These are phyloP conservation scores for Aspergillus ostianus DNA, from an alignment of 495 filamentous ascomycete genomes.

Conservation along the genomic window DNA sequence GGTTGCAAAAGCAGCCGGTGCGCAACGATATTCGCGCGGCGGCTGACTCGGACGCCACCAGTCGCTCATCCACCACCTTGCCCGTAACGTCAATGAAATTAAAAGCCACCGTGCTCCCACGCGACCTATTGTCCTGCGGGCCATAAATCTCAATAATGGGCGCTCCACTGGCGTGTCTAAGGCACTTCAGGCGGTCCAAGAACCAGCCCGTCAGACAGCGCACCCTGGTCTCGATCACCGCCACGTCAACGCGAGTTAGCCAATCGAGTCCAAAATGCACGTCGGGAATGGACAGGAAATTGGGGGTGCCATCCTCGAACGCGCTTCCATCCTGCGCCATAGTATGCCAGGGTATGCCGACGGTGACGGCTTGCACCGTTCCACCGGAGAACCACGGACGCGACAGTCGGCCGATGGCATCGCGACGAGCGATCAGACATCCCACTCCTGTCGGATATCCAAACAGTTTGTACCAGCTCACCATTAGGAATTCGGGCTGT, in stretches of 20 bases:
- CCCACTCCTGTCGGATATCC: conserved; percentile 11
- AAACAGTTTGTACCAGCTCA: conserved; percentile 15
- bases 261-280: conserved; percentile 8
- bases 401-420: conserved; percentile 5
- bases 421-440: conserved; percentile 10
- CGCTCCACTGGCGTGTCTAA: conserved; percentile 6
- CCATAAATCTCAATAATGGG: conserved; percentile 8
- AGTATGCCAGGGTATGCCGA: conserved; percentile 2
- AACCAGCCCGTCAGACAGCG: conserved; percentile 10
- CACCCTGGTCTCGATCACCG: conserved; percentile 6
- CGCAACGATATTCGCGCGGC: conserved; percentile 7
- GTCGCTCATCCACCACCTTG: conserved; percentile 12
- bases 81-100: conserved; percentile 9
- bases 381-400: conserved; percentile 13
- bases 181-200: conserved; percentile 2
- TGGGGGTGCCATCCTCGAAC: conserved; percentile 12
- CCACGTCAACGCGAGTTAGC: conserved; percentile 4
- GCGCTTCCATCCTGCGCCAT: conserved; percentile 1
- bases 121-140: not conserved
- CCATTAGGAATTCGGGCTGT: conserved; percentile 9
- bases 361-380: conserved; percentile 1
- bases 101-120: conserved; percentile 10
- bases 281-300: conserved; percentile 13
- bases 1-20: conserved; percentile 15
- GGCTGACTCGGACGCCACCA: conserved; percentile 11